phyloP scores from a whole-genome alignment of 2,329 filamentous ascomycete species.

The Pseudocercospora fuligena region DNA sequence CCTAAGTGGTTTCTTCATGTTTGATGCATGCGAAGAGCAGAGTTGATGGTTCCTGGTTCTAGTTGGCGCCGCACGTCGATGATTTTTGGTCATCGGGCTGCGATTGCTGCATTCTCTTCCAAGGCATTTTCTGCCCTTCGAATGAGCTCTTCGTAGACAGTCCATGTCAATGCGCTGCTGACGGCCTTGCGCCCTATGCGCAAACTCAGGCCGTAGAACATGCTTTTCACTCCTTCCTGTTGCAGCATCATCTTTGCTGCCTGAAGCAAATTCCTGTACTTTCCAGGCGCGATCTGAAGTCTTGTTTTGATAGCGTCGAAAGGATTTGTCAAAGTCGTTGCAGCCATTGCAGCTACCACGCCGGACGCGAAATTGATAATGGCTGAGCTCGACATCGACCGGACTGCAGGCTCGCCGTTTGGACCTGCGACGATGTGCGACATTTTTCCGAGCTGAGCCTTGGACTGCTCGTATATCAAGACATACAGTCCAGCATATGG shows the following conservation, averaged over 20 bases:
- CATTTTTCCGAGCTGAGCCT: conserved; percentile 61
- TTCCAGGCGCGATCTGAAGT: conserved; percentile 83
- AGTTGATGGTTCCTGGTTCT: background rate
- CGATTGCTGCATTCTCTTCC: conserved; percentile 18
- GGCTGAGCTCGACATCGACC: conserved; percentile 52
- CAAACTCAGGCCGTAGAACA: conserved; percentile 85
- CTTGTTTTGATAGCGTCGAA: conserved; percentile 97
- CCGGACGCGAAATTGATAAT: conserved; percentile 86
- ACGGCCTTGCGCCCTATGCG: conserved; percentile 90
- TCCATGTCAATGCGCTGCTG: conserved; percentile 96
- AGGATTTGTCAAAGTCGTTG: conserved; percentile 89
- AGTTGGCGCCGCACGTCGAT: background rate
- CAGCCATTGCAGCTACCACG: conserved; percentile 77
- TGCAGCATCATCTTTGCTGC: conserved; percentile 77
- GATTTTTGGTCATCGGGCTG: background rate
- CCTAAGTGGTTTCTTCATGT: too few species aligned
- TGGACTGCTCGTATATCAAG: conserved; percentile 86
- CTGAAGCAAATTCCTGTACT: conserved; percentile 81
- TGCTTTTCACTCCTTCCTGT: conserved; percentile 77
- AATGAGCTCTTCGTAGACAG: conserved; percentile 91
- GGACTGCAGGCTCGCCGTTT: conserved; percentile 17
- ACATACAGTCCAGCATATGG: conserved; percentile 96
- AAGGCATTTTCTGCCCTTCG: conserved; percentile 64
- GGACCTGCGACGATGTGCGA: conserved; percentile 31
- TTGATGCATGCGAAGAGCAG: background rate